Base-by-base conservation (phyloP, 2,329 filamentous ascomycete species). In the Phaeosphaeria sp. region DNA sequence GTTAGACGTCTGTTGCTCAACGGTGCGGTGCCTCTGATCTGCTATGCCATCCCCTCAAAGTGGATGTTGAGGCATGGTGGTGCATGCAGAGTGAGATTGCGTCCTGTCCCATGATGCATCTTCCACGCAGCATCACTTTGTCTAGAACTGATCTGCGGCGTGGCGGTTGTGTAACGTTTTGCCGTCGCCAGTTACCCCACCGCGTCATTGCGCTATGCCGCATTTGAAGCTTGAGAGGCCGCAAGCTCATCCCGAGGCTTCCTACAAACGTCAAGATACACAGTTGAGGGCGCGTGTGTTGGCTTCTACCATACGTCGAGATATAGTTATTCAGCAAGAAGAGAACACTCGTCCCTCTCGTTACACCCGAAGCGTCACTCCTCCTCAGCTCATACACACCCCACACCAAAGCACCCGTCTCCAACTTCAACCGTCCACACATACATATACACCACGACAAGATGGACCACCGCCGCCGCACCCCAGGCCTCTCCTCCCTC, bases 401-500 rank as follows among this genome's bases (percentile, higher is more conserved):
- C 25, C 25, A 30, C 25, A 30, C 25, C 18, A 20, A 13, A 7
- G 5, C 9, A n/a, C 49, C 30, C n/a, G 25, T n/a, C n/a, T n/a
- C n/a, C n/a, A n/a, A n/a, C n/a, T n/a, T n/a, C n/a, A n/a, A n/a
- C n/a, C 13, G 40, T 20, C n/a, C 9, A 7, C 36, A 13, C 25
- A 15, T 25, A 6, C 46, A 39, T 50, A 5, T n/a, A 27, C 22
- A 24, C 15, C 40, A 30, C 22, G 33, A 21, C 30, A 50, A n/a
- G n/a, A 82, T 82, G 80, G 74, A 79, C 57, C 79, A 80, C 58
- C 79, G 76, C 56, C 89, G 90, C 69, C 92, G 92, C 79, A 92
- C 92, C 63, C 92, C 97, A 59, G 94, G 94, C 71, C 88, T 98
- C 56, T 93, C 90, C 30, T 93, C 93, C 20, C 68, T 75, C 53